Percentiles rank a stretch among this genome's conserved stretches.
Conservation (phyloP, 345 rosid genomes). For the Brassica carinata region DNA sequence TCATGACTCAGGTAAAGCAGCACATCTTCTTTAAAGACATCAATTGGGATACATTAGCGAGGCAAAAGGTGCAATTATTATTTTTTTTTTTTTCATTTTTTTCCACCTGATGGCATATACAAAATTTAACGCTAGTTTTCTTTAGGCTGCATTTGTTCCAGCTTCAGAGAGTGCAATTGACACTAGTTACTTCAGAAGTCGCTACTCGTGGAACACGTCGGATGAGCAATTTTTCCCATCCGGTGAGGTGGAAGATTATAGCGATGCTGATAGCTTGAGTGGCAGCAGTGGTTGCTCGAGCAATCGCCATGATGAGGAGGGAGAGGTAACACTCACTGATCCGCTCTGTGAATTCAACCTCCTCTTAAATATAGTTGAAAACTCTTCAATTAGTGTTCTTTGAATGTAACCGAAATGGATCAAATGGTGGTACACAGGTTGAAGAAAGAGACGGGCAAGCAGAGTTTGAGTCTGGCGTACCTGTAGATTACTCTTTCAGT, state of each 20-base stretch:
- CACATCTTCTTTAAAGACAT: conserved; percentile 90
- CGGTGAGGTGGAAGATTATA: conserved; percentile 80
- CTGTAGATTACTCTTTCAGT: conserved; percentile 91
- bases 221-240: conserved; percentile 64
- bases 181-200: conserved; percentile 98
- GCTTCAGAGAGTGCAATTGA: conserved; percentile 90
- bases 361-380: background rate
- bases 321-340: conserved; percentile 54
- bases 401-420: conserved; percentile 15
- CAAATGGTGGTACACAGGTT: conserved; percentile 55
- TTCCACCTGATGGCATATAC: background rate
- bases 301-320: conserved; percentile 75
- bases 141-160: conserved; percentile 97
- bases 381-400: conserved; percentile 18
- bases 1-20: conserved; percentile 76
- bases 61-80: conserved; percentile 69
- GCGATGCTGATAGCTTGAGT: conserved; percentile 90
- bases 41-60: conserved; percentile 95
- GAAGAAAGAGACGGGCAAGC: conserved; percentile 75
- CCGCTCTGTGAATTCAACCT: background rate
- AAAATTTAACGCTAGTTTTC: conserved; percentile 29
- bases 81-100: background rate
- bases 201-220: conserved; percentile 84
- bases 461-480: conserved; percentile 76
- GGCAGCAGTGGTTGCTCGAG: conserved; percentile 82